phyloP scores from a whole-genome alignment of 202 grass and related monocot species.

The Brachypodium distachyon region DNA sequence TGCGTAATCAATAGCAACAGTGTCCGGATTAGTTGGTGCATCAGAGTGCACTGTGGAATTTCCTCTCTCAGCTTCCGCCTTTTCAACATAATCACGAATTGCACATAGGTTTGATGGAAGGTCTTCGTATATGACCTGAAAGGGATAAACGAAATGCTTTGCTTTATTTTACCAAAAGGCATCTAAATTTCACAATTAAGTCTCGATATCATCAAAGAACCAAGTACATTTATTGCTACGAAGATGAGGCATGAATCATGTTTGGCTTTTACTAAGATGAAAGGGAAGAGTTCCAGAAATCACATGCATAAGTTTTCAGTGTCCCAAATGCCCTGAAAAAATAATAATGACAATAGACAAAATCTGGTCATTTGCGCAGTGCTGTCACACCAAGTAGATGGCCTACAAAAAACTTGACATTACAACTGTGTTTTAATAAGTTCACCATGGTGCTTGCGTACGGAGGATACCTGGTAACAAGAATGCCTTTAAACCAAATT shows the following conservation, averaged over 20 bases:
- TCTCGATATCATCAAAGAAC: background rate
- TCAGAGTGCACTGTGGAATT: slow-evolving; percentile 7
- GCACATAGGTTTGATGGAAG: slow-evolving; percentile 94
- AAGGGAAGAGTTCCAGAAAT: background rate
- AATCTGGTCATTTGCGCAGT: background rate
- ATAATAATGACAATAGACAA: background rate
- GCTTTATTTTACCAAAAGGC: background rate
- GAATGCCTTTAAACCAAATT: background rate
- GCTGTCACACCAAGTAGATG: background rate
- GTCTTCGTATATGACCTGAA: slow-evolving; percentile 97
- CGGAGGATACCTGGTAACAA: background rate
- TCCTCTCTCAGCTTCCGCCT: slow-evolving; percentile 33
- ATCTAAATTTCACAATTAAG: background rate
- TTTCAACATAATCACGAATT: slow-evolving; percentile 89
- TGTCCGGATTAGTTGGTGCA: slow-evolving; percentile 2
- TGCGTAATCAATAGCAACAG: background rate
- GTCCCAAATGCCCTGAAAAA: background rate
- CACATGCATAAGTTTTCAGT: background rate
- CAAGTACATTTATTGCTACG: background rate
- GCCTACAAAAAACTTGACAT: background rate
- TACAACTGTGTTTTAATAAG: background rate
- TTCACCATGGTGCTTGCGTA: background rate
- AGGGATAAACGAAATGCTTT: background rate
- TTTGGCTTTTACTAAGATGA: background rate
- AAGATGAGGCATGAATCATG: background rate